Base-by-base conservation (phyloP, 139 green algal genomes). In the Gonium pectorale region DNA sequence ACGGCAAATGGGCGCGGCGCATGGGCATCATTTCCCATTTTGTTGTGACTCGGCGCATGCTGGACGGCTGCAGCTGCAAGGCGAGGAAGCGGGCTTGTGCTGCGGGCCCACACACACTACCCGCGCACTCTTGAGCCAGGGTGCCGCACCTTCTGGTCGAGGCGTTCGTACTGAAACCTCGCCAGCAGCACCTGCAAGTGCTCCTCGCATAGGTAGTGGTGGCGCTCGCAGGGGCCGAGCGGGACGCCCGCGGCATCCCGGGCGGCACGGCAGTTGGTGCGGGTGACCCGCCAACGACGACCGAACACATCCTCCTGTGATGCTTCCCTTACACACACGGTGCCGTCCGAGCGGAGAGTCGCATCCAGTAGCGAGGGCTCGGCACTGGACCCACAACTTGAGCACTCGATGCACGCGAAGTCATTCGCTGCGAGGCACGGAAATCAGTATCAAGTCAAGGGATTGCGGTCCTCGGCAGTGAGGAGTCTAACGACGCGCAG, bases 141-240 rank as follows among this genome's bases (percentile, higher is more conserved):
- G 33, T 24, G 38, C 7, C 40, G 5, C 35, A 82, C 75, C 75
- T 71, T 60, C 17, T 72, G 8, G 27, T 59, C 41, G 3, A 71
- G 29, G 6, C 59, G 40, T 59, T 72, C 40, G 29, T 82, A 82
- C 40, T 37, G 59, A 15, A n/a, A 41, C 75, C 60, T 22, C 3
- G 59, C 59, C 19, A 82, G 41, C 11, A 63, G 56, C 6, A 72
- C 29, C 59, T 71, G 21, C 2, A 71, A 29, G 60, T 82, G 75
- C 75, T 82, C 75, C 29, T 82, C 59, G 38, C 75, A 82, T 7
- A 82, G 19, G 29, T 72, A 59, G n/a, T 82, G 75, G 11, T 72
- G n/a, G 3, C 8, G 3, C 29, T 43, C 68, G 3, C 19, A 2
- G 17, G 41, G 29, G 4, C 60, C n/a, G 3, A 17, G 40, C 29